Evolutionary conservation across 768 basidiomycete species (phyloP).

Genomic region (Russula sp.): DNA sequence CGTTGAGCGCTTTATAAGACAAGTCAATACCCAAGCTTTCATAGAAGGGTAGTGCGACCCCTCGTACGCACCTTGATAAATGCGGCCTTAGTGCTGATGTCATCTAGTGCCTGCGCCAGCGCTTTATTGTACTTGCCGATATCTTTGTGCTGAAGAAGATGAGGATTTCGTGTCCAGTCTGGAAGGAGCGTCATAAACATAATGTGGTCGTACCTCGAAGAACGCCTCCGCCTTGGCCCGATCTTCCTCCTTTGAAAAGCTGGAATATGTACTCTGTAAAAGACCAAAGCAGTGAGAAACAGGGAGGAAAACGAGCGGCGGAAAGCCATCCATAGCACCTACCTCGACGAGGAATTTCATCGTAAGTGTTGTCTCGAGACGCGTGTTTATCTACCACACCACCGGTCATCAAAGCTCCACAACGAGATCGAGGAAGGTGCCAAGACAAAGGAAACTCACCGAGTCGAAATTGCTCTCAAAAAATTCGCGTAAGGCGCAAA

Average conservation of each 20-base stretch:
- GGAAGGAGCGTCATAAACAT: not conserved
- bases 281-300: no score
- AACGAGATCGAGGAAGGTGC: no score
- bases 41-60: not conserved
- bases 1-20: slow-evolving; percentile 15
- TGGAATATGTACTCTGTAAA: slow-evolving; percentile 1
- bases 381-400: slow-evolving; percentile 9
- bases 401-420: not conserved
- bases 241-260: slow-evolving; percentile 11
- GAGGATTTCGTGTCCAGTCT: not conserved
- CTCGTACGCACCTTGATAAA: slow-evolving; percentile 14
- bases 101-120: slow-evolving; percentile 18
- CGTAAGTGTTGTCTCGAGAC: slow-evolving; percentile 16
- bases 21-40: not conserved
- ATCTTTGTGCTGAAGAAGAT: slow-evolving; percentile 16
- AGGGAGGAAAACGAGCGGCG: not conserved
- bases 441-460: slow-evolving; percentile 31
- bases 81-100: slow-evolving; percentile 11
- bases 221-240: no score
- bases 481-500: slow-evolving; percentile 48
- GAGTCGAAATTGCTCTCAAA: slow-evolving; percentile 62
- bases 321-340: not conserved
- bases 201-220: slow-evolving; percentile 10
- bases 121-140: slow-evolving; percentile 16
- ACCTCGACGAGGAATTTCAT: slow-evolving; percentile 14